Conservation (phyloP, 2,329 filamentous ascomycete genomes). For the Fusarium oxysporum region DNA sequence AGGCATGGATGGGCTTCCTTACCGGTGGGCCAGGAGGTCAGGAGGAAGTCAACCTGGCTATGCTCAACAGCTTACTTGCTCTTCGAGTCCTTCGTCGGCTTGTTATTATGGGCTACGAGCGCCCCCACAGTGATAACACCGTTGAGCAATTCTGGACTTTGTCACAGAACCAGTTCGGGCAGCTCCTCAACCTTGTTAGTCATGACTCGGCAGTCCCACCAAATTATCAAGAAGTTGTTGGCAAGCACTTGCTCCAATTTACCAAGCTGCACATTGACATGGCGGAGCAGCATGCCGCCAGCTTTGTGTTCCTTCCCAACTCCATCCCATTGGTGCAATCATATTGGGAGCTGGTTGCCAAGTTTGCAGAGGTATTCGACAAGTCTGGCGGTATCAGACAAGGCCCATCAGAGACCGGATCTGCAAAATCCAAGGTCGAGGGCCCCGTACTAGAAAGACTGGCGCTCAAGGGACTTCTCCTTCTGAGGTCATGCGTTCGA, state of each 20-base stretch:
- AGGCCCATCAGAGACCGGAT: constrained; percentile 51
- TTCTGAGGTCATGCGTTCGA: constrained; percentile 84
- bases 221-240: constrained; percentile 71
- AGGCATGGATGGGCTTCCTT: constrained; percentile 74
- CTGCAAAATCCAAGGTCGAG: constrained; percentile 64
- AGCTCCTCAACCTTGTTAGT: constrained; percentile 74
- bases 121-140: constrained; percentile 80
- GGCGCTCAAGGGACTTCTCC: constrained; percentile 82
- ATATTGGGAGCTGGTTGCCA: constrained; percentile 86
- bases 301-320: constrained; percentile 84
- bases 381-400: constrained; percentile 68
- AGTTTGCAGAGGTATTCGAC: constrained; percentile 80
- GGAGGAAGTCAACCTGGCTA: constrained; percentile 68
- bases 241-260: constrained; percentile 89
- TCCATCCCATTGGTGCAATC: constrained; percentile 80
- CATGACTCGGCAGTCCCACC: constrained; percentile 65
- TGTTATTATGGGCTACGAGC: constrained; percentile 83
- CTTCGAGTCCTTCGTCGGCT: constrained; percentile 86
- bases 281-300: constrained; percentile 80
- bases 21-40: constrained; percentile 68
- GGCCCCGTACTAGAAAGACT: constrained; percentile 80
- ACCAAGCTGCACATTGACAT: constrained; percentile 93
- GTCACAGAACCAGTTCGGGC: constrained; percentile 81
- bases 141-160: constrained; percentile 85
- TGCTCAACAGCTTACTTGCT: constrained; percentile 81